Base-by-base conservation (phyloP, 2,329 filamentous ascomycete species). In the Aspergillus floridensis region DNA sequence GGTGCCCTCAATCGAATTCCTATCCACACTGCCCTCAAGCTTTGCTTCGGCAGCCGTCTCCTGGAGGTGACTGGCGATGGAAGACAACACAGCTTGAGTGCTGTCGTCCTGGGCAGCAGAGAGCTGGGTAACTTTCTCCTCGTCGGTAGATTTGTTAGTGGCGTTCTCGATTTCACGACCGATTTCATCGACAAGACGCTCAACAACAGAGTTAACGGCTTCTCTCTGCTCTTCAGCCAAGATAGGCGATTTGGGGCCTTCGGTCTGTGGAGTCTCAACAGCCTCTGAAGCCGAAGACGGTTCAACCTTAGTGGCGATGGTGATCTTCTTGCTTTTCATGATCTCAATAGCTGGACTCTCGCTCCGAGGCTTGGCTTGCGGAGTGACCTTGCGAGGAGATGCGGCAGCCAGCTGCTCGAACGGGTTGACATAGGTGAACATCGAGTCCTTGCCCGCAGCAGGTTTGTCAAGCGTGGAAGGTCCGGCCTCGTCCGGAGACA, bases 341-440 rank as follows among this genome's bases (percentile, higher is more conserved):
- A 63, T 58, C 52, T 74, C 73, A 24, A 74, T 69, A 46, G 71
- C 74, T 6, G 77, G 68, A 77, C 79, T 66, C 72, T 74, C 65
- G 67, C 74, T 69, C 74, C 79, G 73, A 56, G 73, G 68, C 53
- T 73, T 71, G 35, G 71, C 70, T 66, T 82, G 81, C n/a, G 83
- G 80, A 26, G 82, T 82, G 57, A 77, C 79, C 63, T 85, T 86
- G 55, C 84, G 83, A 41, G 86, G 86, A 62, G 86, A 89, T 2
- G 86, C 86, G 48, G 86, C 86, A 59, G 86, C 84, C 62, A 91
- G 77, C 68, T 88, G 82, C 59, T 90, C 87, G 67, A 91, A 91
- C 1, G 88, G 88, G 67, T 91, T 91, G 67, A 87, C 82, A 74
- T 90, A 90, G 29, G 83, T 89, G 72, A 90, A 90, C 56, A 88